These are phyloP conservation scores for Caryopteris hybrid DNA, from an alignment of 305 asterid species.

Conservation along the genomic window DNA sequence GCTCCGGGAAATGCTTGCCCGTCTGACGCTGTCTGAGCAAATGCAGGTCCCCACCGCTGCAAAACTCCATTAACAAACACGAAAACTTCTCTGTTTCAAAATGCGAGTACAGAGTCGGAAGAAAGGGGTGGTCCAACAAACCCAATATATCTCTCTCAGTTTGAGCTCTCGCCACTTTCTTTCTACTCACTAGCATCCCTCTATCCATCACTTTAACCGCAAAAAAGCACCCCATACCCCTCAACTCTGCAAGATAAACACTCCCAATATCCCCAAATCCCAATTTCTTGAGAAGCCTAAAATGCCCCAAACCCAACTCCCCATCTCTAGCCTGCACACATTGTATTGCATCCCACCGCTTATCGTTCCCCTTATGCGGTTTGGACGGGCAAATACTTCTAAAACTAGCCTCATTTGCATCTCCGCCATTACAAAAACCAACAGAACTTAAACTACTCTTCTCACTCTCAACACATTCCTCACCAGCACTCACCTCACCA, in stretches of 20 bases:
- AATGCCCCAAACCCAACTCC: constrained; percentile 78
- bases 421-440: constrained; percentile 37
- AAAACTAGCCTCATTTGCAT: constrained; percentile 57
- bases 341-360: constrained; percentile 85
- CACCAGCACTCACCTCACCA: too few relatives aligned
- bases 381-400: constrained; percentile 59
- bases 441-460: constrained; percentile 58
- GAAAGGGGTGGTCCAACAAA: constrained; percentile 87
- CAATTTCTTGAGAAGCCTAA: constrained; percentile 82
- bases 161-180: constrained; percentile 81
- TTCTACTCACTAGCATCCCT: constrained; percentile 81
- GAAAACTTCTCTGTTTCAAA: constrained; percentile 90
- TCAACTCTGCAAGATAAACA: constrained; percentile 86
- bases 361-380: constrained; percentile 83
- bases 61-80: constrained; percentile 89
- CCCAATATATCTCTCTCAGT: constrained; percentile 88
- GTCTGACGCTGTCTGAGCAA: constrained; percentile 93
- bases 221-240: constrained; percentile 66
- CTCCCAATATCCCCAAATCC: constrained; percentile 99
- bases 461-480: constrained; percentile 43
- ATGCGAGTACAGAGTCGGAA: constrained; percentile 88
- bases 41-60: constrained; percentile 97
- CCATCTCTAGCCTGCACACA: constrained; percentile 53
- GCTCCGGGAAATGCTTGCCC: constrained; percentile 84
- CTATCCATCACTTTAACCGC: constrained; percentile 97